Percentiles rank a stretch among this genome's conserved stretches.
These are phyloP conservation scores for Marasmius sp. DNA, from an alignment of 1,284 basidiomycete genomes.

Conservation along the genomic window DNA sequence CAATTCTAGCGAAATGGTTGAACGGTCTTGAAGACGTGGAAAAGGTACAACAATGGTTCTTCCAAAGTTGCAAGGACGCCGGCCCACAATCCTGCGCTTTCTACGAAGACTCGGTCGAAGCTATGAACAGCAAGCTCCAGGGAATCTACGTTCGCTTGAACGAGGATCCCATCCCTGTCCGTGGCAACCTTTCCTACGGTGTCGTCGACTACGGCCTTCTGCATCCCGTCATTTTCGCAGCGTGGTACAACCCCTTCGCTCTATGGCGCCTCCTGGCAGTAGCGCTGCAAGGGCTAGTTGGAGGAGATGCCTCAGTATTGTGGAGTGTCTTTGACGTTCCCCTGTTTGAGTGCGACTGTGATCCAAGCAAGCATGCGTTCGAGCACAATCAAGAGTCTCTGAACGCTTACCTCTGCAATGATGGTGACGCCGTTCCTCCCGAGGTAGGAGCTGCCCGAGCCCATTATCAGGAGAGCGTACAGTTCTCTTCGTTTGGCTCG, in stretches of 20 bases:
- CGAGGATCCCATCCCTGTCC: conserved; percentile 14
- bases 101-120: conserved; percentile 11
- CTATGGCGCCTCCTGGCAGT: conserved; percentile 12
- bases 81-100: conserved; percentile 11
- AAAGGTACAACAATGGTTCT: conserved; percentile 10
- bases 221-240: conserved; percentile 6
- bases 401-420: neutral
- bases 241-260: conserved; percentile 12
- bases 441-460: neutral
- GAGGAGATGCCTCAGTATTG: conserved; percentile 16
- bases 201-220: conserved; percentile 16
- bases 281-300: conserved; percentile 13
- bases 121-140: conserved; percentile 10
- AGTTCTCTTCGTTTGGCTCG: conserved; percentile 10
- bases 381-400: neutral
- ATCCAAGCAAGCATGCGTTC: neutral
- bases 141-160: conserved; percentile 11
- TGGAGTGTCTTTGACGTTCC: conserved; percentile 4
- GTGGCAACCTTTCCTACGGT: conserved; percentile 9
- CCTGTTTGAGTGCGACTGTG: conserved; percentile 15
- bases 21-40: conserved; percentile 13
- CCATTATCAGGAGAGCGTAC: neutral
- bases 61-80: conserved; percentile 10
- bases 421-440: neutral
- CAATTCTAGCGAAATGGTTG: conserved; percentile 3